Base-by-base conservation (phyloP, 73 alveolate species). In the Tetrahymena elliotti region DNA sequence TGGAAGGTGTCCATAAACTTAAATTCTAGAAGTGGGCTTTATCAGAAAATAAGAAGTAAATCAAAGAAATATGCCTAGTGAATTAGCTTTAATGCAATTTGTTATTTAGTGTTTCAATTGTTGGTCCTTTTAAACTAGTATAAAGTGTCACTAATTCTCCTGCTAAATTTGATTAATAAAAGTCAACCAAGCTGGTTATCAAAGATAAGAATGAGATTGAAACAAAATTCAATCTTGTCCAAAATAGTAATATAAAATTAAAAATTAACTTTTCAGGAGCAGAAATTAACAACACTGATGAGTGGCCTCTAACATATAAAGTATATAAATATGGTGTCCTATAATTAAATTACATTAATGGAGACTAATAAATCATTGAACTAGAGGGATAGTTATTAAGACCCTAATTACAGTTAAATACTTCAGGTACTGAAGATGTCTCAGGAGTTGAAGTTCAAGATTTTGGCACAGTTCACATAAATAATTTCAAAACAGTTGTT, bases 401-500 rank as follows among this genome's bases (percentile, higher is more conserved):
- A 88, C 99, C 99, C 22, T 96, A 68, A 92, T 84, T 97, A 33
- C 93, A 54, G 33, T 39, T 97, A 16, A 54, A 94, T 93, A 97
- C 98, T n/a, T 94, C 96, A 27, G 96, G 96, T 0, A 94, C 93
- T 24, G 96, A 94, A 40, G 27, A 36, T 38, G 92, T 88, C 11
- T 97, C 96, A 83, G 97, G 97, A 83, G 98, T 98, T n/a, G 99
- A 97, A 68, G 97, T 97, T 38, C 27, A 97, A 6, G 98, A 97
- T 94, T 95, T 97, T 52, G 98, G 98, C 18, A 93, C 82, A 6
- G 97, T 97, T 1, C 94, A 97, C 52, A 97, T 97, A 5, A 97
- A 95, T 84, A 95, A 95, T 31, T 95, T 33, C 33, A 97, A 96
- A 93, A 95, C 95, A 9, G 38, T 96, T 36, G 93, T 94, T 20